phyloP scores from a whole-genome alignment of 345 rosid species.

The Brassica incana region DNA sequence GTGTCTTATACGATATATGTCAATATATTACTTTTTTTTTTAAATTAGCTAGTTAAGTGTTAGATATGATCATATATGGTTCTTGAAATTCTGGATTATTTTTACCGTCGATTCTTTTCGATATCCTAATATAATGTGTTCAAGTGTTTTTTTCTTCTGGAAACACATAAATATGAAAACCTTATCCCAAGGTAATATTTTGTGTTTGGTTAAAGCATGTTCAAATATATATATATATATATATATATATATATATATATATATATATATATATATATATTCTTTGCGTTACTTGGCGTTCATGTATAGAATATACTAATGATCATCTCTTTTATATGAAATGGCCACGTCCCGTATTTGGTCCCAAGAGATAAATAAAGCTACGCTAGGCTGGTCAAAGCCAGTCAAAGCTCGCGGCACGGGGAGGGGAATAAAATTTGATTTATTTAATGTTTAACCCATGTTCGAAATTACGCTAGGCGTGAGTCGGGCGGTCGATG shows the following conservation, averaged over 20 bases:
- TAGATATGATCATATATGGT: background rate
- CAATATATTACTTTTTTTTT: background rate
- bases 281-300: conserved; percentile 36
- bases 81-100: background rate
- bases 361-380: background rate
- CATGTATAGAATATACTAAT: conserved; percentile 24
- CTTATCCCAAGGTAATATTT: background rate
- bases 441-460: background rate
- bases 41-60: background rate
- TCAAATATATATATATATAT: conserved; percentile 1
- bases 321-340: background rate
- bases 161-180: background rate
- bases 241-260: conserved; percentile 19
- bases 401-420: conserved; percentile 29
- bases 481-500: no score
- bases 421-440: background rate
- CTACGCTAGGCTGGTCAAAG: conserved; percentile 9
- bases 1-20: background rate
- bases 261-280: background rate
- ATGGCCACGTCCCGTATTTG: background rate
- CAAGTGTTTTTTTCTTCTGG: background rate
- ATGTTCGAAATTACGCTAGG: no score
- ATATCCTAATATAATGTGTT: background rate
- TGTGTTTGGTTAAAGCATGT: background rate
- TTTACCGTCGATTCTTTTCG: background rate